Evolutionary conservation across 2,329 filamentous ascomycete genomes (phyloP), one percentile per base, ranked within the genome.

Genomic region (Colletotrichum godetiae): DNA sequence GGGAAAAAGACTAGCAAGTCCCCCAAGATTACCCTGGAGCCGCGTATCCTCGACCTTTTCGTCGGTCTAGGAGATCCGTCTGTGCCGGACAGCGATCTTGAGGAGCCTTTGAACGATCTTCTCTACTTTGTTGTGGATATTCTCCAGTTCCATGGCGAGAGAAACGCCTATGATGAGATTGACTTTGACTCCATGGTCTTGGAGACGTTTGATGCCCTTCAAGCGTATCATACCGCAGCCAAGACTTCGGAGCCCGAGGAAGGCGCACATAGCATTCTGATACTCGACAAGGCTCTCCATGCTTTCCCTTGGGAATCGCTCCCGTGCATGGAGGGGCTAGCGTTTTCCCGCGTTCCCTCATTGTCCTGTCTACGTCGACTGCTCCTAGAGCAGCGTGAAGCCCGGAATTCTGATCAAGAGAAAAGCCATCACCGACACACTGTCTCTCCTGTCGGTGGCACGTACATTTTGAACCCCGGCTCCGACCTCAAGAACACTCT

Each of bases 41-140:
- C 86, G 7, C 83, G 89, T 19, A 93, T 98, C 22, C 84, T 98
- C 59, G 95, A 98, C 77, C 85, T 99, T 0, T 98, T 99, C 77
- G 89, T 98, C 72, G 94, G 94, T 0, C 88, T 99, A 0, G 95
- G 95, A 4, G 91, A 94, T 78, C 89, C 94, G 2, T 89, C 89
- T 0, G 88, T 89, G 8, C 89, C 92, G 1, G 88, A 92, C 8
- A 84, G 86, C 71, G 95, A 98, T 75, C 88, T 97, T 27, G 96
- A 98, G 75, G 96, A 98, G 78, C 91, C 93, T 0, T 85, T 99
- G n/a, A 95, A 93, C 76, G 97, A 99, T 80, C 86, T 99, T 33
- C 89, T 99, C 4, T 98, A 98, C 83, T 98, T 98, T 80, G 94
- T 98, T 1, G 92, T 99, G 6, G 97, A 99, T 78, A 95, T 98